Percentiles rank a stretch among this genome's conserved stretches.
Conservation (phyloP, 805 yeast genomes). For the Yarrowia hollandica region DNA sequence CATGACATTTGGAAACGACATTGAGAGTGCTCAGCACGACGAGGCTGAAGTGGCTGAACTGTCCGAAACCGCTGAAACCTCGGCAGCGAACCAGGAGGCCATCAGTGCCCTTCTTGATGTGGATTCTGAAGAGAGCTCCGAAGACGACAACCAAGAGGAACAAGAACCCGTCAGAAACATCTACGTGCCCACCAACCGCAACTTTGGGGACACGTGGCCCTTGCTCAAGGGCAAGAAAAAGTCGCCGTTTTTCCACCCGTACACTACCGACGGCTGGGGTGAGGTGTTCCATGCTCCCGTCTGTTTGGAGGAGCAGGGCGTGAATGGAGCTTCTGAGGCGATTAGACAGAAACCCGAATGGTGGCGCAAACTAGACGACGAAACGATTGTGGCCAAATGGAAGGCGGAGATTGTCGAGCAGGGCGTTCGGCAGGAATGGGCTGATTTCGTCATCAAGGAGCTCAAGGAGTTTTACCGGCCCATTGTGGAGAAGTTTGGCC, state of each 20-base stretch:
- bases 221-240: neutral
- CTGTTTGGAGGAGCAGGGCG: conserved; percentile 8
- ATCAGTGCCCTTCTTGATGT: neutral
- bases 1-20: neutral
- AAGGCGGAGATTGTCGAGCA: conserved; percentile 35
- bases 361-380: conserved; percentile 38
- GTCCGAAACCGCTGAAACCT: too few species aligned
- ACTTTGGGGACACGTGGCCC: neutral
- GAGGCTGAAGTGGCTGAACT: too few species aligned
- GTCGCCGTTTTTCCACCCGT: conserved; percentile 6
- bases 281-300: neutral
- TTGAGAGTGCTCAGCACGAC: neutral
- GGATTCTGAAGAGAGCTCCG: neutral
- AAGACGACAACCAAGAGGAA: neutral
- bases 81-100: neutral
- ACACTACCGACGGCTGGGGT: neutral
- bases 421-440: conserved; percentile 34
- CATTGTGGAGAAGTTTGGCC: conserved; percentile 25
- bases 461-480: conserved; percentile 40
- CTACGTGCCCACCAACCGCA: conserved; percentile 1
- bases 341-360: conserved; percentile 41
- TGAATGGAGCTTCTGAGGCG: neutral
- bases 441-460: conserved; percentile 41
- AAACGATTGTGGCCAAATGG: conserved; percentile 39
- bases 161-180: neutral